phyloP scores from a whole-genome alignment of 78 protist species.

The Anaeramoeba flamelloides region DNA sequence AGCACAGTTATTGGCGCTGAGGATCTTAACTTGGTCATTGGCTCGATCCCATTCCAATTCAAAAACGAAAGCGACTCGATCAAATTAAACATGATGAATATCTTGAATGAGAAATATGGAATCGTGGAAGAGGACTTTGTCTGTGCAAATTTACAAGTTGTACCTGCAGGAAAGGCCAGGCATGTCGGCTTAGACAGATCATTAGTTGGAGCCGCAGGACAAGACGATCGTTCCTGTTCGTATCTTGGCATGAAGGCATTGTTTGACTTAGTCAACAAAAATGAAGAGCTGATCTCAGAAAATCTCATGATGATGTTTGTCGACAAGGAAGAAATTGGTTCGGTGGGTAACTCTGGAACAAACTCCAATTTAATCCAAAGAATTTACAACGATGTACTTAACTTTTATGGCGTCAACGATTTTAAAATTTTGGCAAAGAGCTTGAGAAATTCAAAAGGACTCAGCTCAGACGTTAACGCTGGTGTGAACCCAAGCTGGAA shows the following conservation, averaged over 20 bases:
- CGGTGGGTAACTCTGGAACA: background rate
- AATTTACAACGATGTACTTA: background rate
- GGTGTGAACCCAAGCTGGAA: background rate
- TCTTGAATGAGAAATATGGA: background rate
- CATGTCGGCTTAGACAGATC: background rate
- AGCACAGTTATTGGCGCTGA: background rate
- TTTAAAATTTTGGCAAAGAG: background rate
- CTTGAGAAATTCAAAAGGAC: background rate
- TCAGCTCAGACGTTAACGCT: background rate
- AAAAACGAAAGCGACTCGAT: background rate
- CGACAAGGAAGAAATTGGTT: slow-evolving; percentile 1
- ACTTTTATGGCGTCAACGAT: background rate
- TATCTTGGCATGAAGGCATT: background rate
- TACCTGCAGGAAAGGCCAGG: background rate
- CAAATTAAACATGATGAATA: background rate
- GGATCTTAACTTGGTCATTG: background rate
- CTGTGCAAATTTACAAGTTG: background rate
- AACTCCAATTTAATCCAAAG: background rate
- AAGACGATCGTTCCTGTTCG: background rate
- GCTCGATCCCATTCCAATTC: background rate
- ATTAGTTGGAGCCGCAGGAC: background rate
- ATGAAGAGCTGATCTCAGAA: background rate
- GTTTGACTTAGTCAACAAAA: background rate
- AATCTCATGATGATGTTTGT: background rate
- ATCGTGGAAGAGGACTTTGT: background rate